These are phyloP conservation scores for Syzygium oleosum DNA, from an alignment of 345 rosid species.

Conservation along the genomic window DNA sequence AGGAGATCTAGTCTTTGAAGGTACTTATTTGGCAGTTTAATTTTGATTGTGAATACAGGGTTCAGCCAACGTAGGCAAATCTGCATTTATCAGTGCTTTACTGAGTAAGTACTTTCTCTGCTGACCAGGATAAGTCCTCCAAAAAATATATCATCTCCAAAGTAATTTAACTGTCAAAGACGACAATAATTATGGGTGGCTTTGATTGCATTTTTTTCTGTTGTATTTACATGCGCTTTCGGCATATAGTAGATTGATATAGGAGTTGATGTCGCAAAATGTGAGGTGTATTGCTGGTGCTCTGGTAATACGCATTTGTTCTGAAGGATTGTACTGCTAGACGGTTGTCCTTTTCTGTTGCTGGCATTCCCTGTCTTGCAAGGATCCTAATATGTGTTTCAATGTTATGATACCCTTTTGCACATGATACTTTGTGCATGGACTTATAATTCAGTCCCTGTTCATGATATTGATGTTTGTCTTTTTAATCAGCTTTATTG, in stretches of 20 bases:
- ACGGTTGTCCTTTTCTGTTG: not conserved
- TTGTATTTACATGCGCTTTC: not conserved
- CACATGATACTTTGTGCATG: not conserved
- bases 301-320: not conserved
- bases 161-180: not conserved
- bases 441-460: not conserved
- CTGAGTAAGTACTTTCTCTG: slow-evolving; percentile 51
- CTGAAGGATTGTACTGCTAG: not conserved
- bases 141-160: not conserved
- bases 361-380: not conserved
- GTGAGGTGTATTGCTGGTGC: not conserved
- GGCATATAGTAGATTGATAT: not conserved
- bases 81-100: slow-evolving; percentile 89
- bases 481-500: not conserved
- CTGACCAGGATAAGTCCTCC: not conserved
- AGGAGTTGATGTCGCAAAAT: not conserved
- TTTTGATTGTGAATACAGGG: slow-evolving; percentile 42
- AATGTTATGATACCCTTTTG: not conserved
- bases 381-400: not conserved
- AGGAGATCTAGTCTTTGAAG: not conserved
- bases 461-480: not conserved
- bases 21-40: not conserved
- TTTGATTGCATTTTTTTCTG: not conserved
- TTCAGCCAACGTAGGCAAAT: slow-evolving; percentile 95
- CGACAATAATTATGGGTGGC: too few species aligned